Percentiles rank a stretch among this genome's conserved stretches.
Conservation (phyloP, 768 basidiomycete species). For the Neoboletus subvelutipes region DNA sequence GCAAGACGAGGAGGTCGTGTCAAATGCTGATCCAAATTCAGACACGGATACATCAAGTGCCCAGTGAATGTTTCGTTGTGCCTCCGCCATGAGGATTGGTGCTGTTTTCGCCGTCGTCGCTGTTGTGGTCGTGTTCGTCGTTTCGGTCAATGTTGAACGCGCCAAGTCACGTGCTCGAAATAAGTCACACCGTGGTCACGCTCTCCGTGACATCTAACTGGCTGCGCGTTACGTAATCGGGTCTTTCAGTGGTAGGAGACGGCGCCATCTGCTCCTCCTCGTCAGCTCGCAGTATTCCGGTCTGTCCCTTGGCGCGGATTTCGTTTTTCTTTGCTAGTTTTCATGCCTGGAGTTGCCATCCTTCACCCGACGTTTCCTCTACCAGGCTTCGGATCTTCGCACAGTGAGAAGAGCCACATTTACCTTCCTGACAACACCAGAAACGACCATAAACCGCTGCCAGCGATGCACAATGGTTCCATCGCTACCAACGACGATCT, state of each 20-base stretch:
- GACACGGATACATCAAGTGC: slow-evolving; percentile 44
- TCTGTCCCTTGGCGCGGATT: slow-evolving; percentile 6
- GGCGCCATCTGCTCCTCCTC: slow-evolving; percentile 8
- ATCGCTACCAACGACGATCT: slow-evolving; percentile 26
- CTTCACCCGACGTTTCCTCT: slow-evolving; percentile 39
- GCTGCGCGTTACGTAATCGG: slow-evolving; percentile 32
- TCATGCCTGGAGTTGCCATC: slow-evolving; percentile 44
- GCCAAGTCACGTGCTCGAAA: slow-evolving; percentile 26
- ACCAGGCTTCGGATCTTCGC: slow-evolving; percentile 31
- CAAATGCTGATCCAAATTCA: slow-evolving; percentile 43
- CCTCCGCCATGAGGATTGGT: neutral
- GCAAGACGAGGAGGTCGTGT: slow-evolving; percentile 45
- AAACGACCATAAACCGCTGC: slow-evolving; percentile 12
- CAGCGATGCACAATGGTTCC: slow-evolving; percentile 44
- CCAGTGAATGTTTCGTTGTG: slow-evolving; percentile 46
- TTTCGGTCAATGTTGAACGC: slow-evolving; percentile 25
- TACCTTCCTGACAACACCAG: slow-evolving; percentile 14
- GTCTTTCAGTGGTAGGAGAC: neutral
- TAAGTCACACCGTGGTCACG: slow-evolving; percentile 17
- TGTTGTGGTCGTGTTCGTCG: slow-evolving; percentile 12
- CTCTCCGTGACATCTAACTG: neutral
- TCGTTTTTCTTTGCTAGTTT: slow-evolving; percentile 6
- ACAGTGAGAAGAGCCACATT: slow-evolving; percentile 20
- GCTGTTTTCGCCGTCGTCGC: slow-evolving; percentile 12
- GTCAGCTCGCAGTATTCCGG: slow-evolving; percentile 13